phyloP scores from a whole-genome alignment of 257 asterid genomes.

The Echium plantagineum region DNA sequence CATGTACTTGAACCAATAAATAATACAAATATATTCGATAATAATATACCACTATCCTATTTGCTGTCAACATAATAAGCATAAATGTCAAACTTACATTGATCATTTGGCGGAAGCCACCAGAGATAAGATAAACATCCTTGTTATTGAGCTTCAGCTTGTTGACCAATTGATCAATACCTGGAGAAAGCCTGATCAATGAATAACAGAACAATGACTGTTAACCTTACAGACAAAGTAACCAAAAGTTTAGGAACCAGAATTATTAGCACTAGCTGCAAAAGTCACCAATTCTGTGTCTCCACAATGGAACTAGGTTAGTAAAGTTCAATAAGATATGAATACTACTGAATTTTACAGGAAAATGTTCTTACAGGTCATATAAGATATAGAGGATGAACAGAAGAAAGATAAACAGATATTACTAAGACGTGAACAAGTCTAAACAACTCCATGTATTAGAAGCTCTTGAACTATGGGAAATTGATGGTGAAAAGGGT shows the following conservation, averaged over 20 bases:
- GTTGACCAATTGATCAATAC: conserved; percentile 67
- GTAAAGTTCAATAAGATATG: too few relatives aligned
- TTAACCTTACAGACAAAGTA: neutral
- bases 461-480: neutral
- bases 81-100: conserved; percentile 35
- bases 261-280: neutral
- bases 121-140: conserved; percentile 70
- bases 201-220: conserved; percentile 1
- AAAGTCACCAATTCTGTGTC: too few relatives aligned
- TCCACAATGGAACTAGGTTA: neutral
- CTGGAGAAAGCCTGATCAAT: conserved; percentile 65
- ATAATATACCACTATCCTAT: too few relatives aligned
- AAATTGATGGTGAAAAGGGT: too few relatives aligned
- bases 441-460: too few relatives aligned
- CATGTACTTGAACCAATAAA: neutral
- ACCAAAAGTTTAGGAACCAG: neutral
- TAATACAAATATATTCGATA: neutral
- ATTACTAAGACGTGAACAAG: neutral
- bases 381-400: too few relatives aligned
- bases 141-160: conserved; percentile 48
- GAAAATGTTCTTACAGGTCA: too few relatives aligned
- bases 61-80: neutral
- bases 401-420: too few relatives aligned
- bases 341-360: too few relatives aligned
- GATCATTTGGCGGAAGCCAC: conserved; percentile 97